A percentile compares a stretch with the other conserved stretches of the same genome.
phyloP scores from a whole-genome alignment of 495 filamentous ascomycete species.

The Bacidia rubella region DNA sequence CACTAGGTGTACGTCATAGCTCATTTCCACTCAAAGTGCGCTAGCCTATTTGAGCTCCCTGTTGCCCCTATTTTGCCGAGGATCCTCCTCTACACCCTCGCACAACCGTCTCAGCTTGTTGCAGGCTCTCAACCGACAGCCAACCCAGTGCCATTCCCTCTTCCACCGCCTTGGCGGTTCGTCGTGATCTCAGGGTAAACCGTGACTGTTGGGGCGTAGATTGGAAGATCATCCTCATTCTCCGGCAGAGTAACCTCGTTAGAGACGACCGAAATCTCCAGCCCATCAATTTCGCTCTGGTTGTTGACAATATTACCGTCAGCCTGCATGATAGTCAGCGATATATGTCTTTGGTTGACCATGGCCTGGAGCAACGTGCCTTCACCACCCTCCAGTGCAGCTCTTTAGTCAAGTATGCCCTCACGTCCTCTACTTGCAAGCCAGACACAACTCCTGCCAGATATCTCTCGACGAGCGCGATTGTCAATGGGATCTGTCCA shows the following conservation, averaged over 20 bases:
- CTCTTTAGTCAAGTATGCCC: slow-evolving; percentile 24
- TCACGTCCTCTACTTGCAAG: slow-evolving; percentile 23
- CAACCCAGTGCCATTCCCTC: neutral
- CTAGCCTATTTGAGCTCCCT: too few relatives aligned
- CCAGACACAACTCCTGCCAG: slow-evolving; percentile 20
- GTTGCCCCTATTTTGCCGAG: too few relatives aligned
- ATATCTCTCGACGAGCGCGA: slow-evolving; percentile 27
- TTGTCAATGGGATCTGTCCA: slow-evolving; percentile 29
- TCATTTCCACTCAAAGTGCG: too few relatives aligned
- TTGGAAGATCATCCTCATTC: slow-evolving; percentile 3
- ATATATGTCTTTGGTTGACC: slow-evolving; percentile 16
- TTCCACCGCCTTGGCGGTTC: neutral
- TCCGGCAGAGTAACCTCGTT: slow-evolving; percentile 24
- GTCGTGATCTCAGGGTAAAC: slow-evolving; percentile 1
- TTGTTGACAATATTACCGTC: slow-evolving; percentile 23
- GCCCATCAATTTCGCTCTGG: slow-evolving; percentile 20
- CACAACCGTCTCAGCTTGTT: too few relatives aligned
- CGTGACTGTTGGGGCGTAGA: slow-evolving; percentile 3
- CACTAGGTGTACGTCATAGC: too few relatives aligned
- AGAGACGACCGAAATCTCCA: slow-evolving; percentile 25
- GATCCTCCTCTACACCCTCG: too few relatives aligned
- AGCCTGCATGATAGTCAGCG: neutral
- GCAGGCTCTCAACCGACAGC: too few relatives aligned
- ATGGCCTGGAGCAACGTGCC: too few relatives aligned
- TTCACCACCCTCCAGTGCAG: too few relatives aligned